A percentile compares a stretch with the other conserved stretches of the same genome.
These are phyloP conservation scores for Boletus edulis DNA, from an alignment of 768 basidiomycete genomes.

Conservation along the genomic window DNA sequence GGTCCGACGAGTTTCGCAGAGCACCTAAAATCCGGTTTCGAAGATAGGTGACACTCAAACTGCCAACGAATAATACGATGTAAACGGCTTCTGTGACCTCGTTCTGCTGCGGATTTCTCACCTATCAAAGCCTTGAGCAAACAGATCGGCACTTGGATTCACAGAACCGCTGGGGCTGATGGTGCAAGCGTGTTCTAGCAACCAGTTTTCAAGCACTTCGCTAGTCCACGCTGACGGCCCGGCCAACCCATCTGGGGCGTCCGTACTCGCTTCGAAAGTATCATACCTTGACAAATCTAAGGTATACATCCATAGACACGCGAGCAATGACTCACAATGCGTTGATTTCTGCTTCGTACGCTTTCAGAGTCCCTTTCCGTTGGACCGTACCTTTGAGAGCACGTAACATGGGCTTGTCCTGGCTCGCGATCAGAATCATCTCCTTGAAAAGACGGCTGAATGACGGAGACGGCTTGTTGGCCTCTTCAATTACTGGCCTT, in stretches of 20 bases:
- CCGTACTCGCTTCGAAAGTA: neutral
- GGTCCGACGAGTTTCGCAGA: conserved; percentile 3
- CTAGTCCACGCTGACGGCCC: neutral
- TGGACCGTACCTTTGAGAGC: conserved; percentile 32
- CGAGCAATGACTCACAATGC: conserved; percentile 12
- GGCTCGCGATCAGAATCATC: conserved; percentile 44
- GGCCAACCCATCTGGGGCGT: neutral
- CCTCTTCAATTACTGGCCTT: conserved; percentile 41
- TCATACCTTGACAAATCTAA: neutral
- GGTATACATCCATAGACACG: neutral
- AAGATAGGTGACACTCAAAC: conserved; percentile 25
- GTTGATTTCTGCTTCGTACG: conserved; percentile 28
- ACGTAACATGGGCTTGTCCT: conserved; percentile 40
- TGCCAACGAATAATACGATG: neutral
- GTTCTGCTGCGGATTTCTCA: neutral
- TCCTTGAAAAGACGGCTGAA: conserved; percentile 48
- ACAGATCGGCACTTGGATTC: conserved; percentile 14
- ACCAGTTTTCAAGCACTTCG: conserved; percentile 4
- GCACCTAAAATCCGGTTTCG: conserved; percentile 16
- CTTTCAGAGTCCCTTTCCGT: conserved; percentile 15
- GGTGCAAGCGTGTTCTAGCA: conserved; percentile 3
- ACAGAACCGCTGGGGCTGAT: neutral
- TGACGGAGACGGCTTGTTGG: conserved; percentile 36
- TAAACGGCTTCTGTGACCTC: too few relatives aligned
- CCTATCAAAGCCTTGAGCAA: conserved; percentile 37